These are phyloP conservation scores for Beta macrorhiza DNA, from an alignment of 179 eudicot species.

Conservation along the genomic window DNA sequence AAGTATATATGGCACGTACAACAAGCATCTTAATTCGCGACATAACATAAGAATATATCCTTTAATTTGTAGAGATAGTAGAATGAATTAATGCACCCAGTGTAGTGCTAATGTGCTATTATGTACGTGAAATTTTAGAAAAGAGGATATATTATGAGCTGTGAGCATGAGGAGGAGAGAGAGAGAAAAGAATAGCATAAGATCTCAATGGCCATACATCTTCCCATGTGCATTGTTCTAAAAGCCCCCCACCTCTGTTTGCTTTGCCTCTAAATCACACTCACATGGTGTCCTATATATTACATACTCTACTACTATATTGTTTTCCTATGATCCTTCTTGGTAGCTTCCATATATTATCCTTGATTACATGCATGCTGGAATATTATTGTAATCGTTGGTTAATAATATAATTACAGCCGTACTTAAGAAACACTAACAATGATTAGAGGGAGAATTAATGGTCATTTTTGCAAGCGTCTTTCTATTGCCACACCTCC, in stretches of 20 bases:
- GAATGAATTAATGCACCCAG: neutral
- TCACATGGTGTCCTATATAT: slow-evolving; percentile 26
- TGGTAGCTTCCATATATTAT: slow-evolving; percentile 22
- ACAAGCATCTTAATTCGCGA: neutral
- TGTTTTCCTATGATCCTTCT: neutral
- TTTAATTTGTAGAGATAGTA: neutral
- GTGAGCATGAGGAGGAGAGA: slow-evolving; percentile 9
- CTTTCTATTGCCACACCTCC: too few relatives aligned
- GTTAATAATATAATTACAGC: neutral
- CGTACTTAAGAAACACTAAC: slow-evolving; percentile 21
- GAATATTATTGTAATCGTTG: neutral
- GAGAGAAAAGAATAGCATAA: slow-evolving; percentile 3
- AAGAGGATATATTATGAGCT: slow-evolving; percentile 15
- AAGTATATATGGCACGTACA: neutral
- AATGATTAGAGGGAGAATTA: slow-evolving; percentile 18
- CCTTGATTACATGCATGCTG: neutral
- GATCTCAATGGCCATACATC: slow-evolving; percentile 23
- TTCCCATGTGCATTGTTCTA: slow-evolving; percentile 28
- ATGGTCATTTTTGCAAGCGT: too few relatives aligned
- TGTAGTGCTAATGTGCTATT: neutral
- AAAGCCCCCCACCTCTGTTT: slow-evolving; percentile 21
- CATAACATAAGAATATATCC: neutral
- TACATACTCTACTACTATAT: neutral
- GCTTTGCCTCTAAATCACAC: slow-evolving; percentile 32
- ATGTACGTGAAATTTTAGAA: neutral